Evolutionary conservation across 2,329 filamentous ascomycete species (phyloP).

Genomic region (Fusarium sulawesiense): DNA sequence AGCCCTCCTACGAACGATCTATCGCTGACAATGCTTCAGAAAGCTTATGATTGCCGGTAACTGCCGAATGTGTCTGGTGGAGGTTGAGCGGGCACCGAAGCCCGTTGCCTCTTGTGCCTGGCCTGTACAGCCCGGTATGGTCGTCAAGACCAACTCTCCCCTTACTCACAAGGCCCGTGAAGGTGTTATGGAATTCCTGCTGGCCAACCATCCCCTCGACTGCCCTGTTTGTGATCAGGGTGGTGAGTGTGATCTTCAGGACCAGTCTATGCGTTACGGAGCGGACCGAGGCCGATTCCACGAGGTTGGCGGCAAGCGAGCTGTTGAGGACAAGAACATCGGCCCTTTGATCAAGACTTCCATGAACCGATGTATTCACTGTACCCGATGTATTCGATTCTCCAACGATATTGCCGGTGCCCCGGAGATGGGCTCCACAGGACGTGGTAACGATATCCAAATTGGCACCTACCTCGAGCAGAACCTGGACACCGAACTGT

Average conservation of each 20-base stretch:
- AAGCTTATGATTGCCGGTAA: conserved; percentile 99
- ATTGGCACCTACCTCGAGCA: conserved; percentile 98
- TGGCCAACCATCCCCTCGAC: conserved; percentile 95
- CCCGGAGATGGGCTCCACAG: conserved; percentile 92
- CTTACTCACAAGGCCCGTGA: conserved; percentile 97
- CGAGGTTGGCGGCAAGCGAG: conserved; percentile 94
- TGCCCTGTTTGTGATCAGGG: conserved; percentile 99
- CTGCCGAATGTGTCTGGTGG: conserved; percentile 99
- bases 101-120: conserved; percentile 98
- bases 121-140: conserved; percentile 98
- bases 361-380: conserved; percentile 99
- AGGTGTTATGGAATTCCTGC: conserved; percentile 98
- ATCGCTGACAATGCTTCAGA: conserved; percentile 65
- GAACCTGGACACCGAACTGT: conserved; percentile 93
- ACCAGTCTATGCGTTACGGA: conserved; percentile 99
- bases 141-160: conserved; percentile 97
- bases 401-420: conserved; percentile 97
- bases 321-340: conserved; percentile 99
- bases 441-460: conserved; percentile 96
- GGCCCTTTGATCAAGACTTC: conserved; percentile 98
- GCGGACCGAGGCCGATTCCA: conserved; percentile 97
- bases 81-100: conserved; percentile 96
- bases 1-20: conserved; percentile 44
- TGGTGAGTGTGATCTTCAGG: conserved; percentile 98
- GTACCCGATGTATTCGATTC: conserved; percentile 96